phyloP scores from a whole-genome alignment of 306 rosid species.

The Dryas drummondii region DNA sequence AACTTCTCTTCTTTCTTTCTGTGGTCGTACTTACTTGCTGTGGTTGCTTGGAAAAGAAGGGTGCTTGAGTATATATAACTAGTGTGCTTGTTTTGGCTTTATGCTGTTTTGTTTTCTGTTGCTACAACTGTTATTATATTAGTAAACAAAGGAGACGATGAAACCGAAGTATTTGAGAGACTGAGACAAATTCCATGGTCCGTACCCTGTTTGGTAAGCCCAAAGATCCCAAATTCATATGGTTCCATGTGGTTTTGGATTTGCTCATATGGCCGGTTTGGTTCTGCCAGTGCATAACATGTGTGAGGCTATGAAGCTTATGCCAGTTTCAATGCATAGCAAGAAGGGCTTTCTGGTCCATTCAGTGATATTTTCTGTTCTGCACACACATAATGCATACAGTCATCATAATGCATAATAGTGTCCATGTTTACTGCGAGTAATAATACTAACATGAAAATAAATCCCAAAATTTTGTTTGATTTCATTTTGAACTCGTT shows the following conservation, averaged over 20 bases:
- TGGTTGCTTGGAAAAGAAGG: slow-evolving; percentile 12
- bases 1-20: slow-evolving; percentile 9
- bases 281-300: background rate
- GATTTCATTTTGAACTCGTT: too few species aligned
- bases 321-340: background rate
- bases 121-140: slow-evolving; percentile 23
- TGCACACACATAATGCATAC: too few species aligned
- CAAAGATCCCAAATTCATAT: slow-evolving; percentile 12
- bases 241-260: slow-evolving; percentile 1
- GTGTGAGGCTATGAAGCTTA: background rate
- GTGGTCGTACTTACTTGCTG: slow-evolving; percentile 1
- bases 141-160: slow-evolving; percentile 39
- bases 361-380: too few species aligned
- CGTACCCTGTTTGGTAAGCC: slow-evolving; percentile 24
- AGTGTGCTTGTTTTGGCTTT: slow-evolving; percentile 34
- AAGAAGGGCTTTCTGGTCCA: background rate
- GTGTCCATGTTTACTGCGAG: too few species aligned
- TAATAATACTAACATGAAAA: too few species aligned
- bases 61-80: slow-evolving; percentile 27
- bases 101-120: slow-evolving; percentile 38
- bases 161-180: slow-evolving; percentile 25
- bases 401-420: too few species aligned
- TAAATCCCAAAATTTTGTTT: too few species aligned
- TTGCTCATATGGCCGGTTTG: background rate
- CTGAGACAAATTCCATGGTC: slow-evolving; percentile 29